Evolutionary conservation across 768 basidiomycete species (phyloP).

Genomic region (Cantharellus anzutake): DNA sequence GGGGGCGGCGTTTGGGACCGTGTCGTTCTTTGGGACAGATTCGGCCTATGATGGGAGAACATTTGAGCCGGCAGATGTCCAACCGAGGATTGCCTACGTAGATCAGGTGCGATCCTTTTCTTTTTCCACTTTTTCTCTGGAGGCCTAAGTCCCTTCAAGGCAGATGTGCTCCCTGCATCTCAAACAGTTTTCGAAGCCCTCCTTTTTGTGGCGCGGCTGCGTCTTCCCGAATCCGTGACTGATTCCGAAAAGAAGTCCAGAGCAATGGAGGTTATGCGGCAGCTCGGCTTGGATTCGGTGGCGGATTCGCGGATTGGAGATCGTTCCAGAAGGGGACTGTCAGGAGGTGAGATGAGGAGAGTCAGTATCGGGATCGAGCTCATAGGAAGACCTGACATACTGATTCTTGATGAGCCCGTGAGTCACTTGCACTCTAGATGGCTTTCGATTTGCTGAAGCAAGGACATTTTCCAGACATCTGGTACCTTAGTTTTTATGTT

Average conservation of each 20-base stretch:
- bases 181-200: constrained; percentile 71
- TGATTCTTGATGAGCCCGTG: constrained; percentile 73
- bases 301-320: constrained; percentile 57
- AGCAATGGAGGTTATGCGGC: constrained; percentile 47
- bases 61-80: not conserved
- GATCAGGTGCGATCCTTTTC: constrained; percentile 14
- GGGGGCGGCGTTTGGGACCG: constrained; percentile 45
- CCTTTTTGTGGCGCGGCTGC: constrained; percentile 67
- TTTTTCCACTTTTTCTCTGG: constrained; percentile 6
- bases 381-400: constrained; percentile 63
- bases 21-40: constrained; percentile 28
- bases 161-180: constrained; percentile 61
- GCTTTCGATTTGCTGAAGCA: not conserved
- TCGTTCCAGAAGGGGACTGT: constrained; percentile 61
- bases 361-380: constrained; percentile 84
- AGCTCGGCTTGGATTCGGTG: constrained; percentile 55
- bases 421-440: constrained; percentile 8
- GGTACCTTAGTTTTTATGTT: not conserved
- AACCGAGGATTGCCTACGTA: constrained; percentile 21
- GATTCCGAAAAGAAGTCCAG: constrained; percentile 41
- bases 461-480: not conserved
- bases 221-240: constrained; percentile 55
- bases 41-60: not conserved
- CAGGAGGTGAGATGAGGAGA: constrained; percentile 79
- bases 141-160: constrained; percentile 20